Evolutionary conservation across 257 asterid species (phyloP), one percentile per base, ranked within the genome.

Genomic region (Ilex asprella): DNA sequence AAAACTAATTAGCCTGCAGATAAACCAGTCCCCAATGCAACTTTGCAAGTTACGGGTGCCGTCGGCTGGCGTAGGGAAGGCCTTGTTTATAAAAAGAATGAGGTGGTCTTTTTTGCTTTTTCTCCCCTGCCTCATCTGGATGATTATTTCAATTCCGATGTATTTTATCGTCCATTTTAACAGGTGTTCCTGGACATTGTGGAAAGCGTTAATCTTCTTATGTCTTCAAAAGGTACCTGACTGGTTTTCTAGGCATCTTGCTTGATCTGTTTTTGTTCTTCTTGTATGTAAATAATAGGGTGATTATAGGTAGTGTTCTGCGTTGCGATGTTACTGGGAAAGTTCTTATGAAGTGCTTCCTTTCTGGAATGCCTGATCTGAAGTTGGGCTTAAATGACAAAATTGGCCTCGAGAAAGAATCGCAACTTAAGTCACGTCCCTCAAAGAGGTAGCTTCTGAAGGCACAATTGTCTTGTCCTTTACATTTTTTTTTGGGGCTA

Each of bases 61-160:
- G 99, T 93, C 84, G 99, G 99, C 59, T 93, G 99, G 99, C 94
- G 97, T 46, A 85, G 99, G 75, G 97, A 93, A 81, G 99, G 99
- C 59, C 96, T 93, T 64, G 82, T 69, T 31, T 93, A 93, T 71
- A 93, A 93, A 85, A 93, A 93, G 80, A 93, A 93, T 73, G 99
- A 93, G 99, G 99, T 92, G 35, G 60, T 14, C 61, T 67, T 62
- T 69, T 64, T 41, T 66, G 32, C 66, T 35, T 10, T 63, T 31
- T 31, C 56, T 39, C 41, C 59, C 35, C 31, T 70, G 21, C 62
- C 14, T 61, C 54, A 35, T 59, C 35, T 51, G 16, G 35, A 14
- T 12, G 55, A 58, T 51, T 62, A 53, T 41, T 70, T 55, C 72
- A 46, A 49, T 63, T 61, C 35, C 35, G 41, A 52, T 27, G 58